phyloP scores from a whole-genome alignment of 2,329 filamentous ascomycete genomes.

The Botryotinia narcissicola region DNA sequence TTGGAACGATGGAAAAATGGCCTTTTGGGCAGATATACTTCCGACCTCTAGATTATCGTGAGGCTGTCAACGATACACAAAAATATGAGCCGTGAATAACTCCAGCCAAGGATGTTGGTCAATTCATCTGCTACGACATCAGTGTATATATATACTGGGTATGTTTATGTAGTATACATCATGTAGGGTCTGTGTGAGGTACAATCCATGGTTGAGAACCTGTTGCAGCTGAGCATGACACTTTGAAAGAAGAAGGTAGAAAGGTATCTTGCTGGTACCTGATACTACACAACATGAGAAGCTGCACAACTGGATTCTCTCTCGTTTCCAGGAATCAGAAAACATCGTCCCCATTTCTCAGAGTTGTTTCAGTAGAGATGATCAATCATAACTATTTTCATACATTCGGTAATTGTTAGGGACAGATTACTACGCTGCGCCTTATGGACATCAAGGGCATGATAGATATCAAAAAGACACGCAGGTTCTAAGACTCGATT shows the following conservation, averaged over 20 bases:
- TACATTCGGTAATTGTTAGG: neutral
- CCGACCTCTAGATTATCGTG: slow-evolving; percentile 19
- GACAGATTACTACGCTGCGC: neutral
- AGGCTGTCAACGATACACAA: slow-evolving; percentile 13
- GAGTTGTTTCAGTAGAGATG: neutral
- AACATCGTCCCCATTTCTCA: neutral
- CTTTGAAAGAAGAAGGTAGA: neutral
- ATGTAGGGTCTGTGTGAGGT: slow-evolving; percentile 6
- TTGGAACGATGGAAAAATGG: neutral
- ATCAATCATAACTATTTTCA: neutral
- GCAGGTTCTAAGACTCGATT: neutral
- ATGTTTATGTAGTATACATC: neutral
- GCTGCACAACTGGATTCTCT: neutral
- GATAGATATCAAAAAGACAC: neutral
- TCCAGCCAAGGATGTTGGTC: neutral
- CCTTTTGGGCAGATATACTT: slow-evolving; percentile 17
- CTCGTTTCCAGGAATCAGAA: slow-evolving; percentile 8
- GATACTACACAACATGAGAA: neutral
- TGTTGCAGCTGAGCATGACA: neutral
- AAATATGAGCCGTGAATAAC: neutral
- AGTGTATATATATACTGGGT: neutral
- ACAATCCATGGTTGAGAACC: neutral
- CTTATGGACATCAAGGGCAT: neutral
- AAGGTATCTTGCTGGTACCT: neutral
- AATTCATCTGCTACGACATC: neutral